Evolutionary conservation across 2,329 filamentous ascomycete species (phyloP), one percentile per base, ranked within the genome.

Genomic region (Ophiostoma montium): DNA sequence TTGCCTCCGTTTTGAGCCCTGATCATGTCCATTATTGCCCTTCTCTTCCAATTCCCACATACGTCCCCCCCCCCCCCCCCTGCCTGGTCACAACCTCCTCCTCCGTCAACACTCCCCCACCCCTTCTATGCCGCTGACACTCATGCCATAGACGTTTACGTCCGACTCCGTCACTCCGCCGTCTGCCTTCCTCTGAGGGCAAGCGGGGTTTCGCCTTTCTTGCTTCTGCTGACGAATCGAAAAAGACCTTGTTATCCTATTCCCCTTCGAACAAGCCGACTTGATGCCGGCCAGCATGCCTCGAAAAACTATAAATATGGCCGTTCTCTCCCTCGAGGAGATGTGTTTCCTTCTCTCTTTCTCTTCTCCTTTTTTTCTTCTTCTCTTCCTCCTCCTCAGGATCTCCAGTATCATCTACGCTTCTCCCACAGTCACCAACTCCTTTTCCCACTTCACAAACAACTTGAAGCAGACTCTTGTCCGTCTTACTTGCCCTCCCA

Each of bases 281-380:
- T 60, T 58, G 55, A 61, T 58, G 57, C 59, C 59, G 63, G 57
- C 62, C 58, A 53, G 57, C 60, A 61, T 57, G 61, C 59, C 57
- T 56, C 53, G 53, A 60, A 62, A 70, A 75, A 70, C 68, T 81
- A 82, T 82, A 82, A 82, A 81, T 78, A 67, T 74, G 64, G 62
- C 60, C 59, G 61, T 65, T 63, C 65, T 73, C 65, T 65, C 71
- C 69, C 57, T 63, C 59, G 62, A 64, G 59, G 59, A 58, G 57
- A 54, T 54, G 51, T 61, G 61, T 67, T 63, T 62, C 75, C 68
- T 66, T 71, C 74, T 69, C 70, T 75, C 67, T 67, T 71, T 72
- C 64, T 72, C 71, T 70, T 66, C 64, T 63, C 64, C 63, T 75
- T 68, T 66, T 71, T 75, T 75, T 68, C 66, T 71, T 75, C 69